A percentile compares a stretch with the other conserved stretches of the same genome.
phyloP scores from a whole-genome alignment of 2,329 filamentous ascomycete species.

The Stagonosporopsis cucurbitacearum region DNA sequence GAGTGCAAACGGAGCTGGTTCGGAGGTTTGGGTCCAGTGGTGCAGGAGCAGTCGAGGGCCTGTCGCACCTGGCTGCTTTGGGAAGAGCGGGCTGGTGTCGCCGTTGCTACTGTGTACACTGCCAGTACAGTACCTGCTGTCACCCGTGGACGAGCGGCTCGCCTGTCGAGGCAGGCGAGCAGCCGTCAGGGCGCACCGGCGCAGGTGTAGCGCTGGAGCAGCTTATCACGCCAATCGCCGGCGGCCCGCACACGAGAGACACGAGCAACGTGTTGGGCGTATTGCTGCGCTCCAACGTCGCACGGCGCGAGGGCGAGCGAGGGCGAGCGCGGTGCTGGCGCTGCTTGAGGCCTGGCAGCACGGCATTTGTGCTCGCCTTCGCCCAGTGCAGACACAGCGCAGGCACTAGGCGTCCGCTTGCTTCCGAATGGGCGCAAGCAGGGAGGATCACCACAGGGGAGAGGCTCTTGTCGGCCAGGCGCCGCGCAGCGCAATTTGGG shows the following conservation, averaged over 20 bases:
- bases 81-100: constrained; percentile 10
- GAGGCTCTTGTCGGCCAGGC: constrained; percentile 40
- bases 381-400: constrained; percentile 18
- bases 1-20: constrained; percentile 25
- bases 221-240: constrained; percentile 26
- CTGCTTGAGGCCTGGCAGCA: constrained; percentile 7
- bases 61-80: constrained; percentile 33
- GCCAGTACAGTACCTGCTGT: too few relatives aligned
- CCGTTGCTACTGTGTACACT: too few relatives aligned
- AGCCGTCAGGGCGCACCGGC: too few relatives aligned
- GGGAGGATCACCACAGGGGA: constrained; percentile 45
- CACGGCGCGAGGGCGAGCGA: background rate
- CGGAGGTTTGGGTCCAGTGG: constrained; percentile 11
- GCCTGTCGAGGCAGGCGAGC: too few relatives aligned
- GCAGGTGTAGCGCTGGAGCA: too few relatives aligned
- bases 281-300: constrained; percentile 6
- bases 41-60: constrained; percentile 11
- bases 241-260: constrained; percentile 6
- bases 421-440: constrained; percentile 29
- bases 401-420: constrained; percentile 38
- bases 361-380: constrained; percentile 20
- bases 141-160: too few relatives aligned
- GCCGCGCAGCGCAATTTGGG: constrained; percentile 43
- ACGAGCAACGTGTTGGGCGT: constrained; percentile 10
- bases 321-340: constrained; percentile 3